Base-by-base conservation (phyloP, 2,329 filamentous ascomycete species). In the Pestalotiopsis sp. region DNA sequence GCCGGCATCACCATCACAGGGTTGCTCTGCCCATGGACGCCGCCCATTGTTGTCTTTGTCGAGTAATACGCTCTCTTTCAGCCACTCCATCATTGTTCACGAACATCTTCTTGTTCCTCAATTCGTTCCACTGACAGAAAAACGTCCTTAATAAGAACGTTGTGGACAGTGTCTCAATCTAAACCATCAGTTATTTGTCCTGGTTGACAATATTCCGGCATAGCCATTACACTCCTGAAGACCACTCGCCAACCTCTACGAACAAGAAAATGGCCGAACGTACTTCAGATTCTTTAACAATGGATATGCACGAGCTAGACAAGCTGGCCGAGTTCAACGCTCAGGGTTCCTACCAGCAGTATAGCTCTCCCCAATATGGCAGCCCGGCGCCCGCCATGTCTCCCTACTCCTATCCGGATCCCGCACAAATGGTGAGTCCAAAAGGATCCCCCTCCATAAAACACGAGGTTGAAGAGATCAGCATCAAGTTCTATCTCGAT, bases 31-130 rank as follows among this genome's bases (percentile, higher is more conserved):
- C 35, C 62, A 55, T 55, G 17, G 30, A 55, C 38, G 26, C 38
- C 4, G 58, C 13, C 60, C 38, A 63, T 63, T 63, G 60, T 63
- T 26, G 48, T 65, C 62, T 48, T 65, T 65, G 62, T 65, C 24
- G 35, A 48, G 24, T 11, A 55, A 24, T 9, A 20, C 44, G 13
- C 7, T 26, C 14, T 30, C 61, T 52, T 64, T 64, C n/a, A 64
- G 14, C 17, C 61, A 20, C 17, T 17, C 61, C n/a, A 61, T 48
- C 48, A 57, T 65, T 65, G 48, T 65, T 56, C 62, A 20, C 20
- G 62, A 65, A 56, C 62, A 65, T 22, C n/a, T 9, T 56, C 62
- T 65, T 65, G 52, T 44, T 65, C 24, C 30, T 55, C 13, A 24
- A 24, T 9, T 6, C 26, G 39, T 65, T 10, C 6, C 14, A 6